These are phyloP conservation scores for Psilocybe azurescens DNA, from an alignment of 768 basidiomycete species.

Conservation along the genomic window DNA sequence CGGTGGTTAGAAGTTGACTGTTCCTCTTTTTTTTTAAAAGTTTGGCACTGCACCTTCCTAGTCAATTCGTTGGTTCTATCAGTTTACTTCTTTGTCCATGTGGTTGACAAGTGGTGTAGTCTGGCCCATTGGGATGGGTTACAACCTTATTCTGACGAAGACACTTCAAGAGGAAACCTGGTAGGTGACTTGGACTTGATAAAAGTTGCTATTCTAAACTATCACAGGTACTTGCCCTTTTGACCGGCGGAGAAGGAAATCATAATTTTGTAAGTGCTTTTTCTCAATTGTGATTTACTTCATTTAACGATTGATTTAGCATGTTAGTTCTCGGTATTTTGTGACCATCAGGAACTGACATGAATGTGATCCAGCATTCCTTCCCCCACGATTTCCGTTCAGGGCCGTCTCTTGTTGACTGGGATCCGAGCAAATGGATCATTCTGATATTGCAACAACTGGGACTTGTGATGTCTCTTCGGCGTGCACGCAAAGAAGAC, in stretches of 20 bases:
- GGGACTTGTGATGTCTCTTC: constrained; percentile 52
- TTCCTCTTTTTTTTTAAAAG: constrained; percentile 31
- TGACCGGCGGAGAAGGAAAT: constrained; percentile 80
- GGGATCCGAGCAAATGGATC: constrained; percentile 87
- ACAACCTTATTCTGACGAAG: constrained; percentile 81
- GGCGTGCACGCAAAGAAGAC: constrained; percentile 54
- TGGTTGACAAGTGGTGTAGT: constrained; percentile 32
- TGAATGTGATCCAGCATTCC: constrained; percentile 53
- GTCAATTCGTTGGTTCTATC: constrained; percentile 63
- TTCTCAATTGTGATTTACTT: not conserved
- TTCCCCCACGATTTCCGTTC: constrained; percentile 84
- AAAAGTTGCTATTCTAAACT: not conserved
- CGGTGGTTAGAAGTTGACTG: not conserved
- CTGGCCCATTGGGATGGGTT: constrained; percentile 84
- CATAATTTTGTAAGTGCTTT: constrained; percentile 67
- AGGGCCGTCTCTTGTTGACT: constrained; percentile 61
- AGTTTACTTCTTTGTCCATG: not conserved
- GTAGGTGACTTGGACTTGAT: constrained; percentile 36
- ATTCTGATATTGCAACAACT: constrained; percentile 57
- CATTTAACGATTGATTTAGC: constrained; percentile 33
- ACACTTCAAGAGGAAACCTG: constrained; percentile 76
- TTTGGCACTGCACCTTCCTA: constrained; percentile 77
- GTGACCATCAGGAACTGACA: not conserved
- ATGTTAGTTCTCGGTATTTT: constrained; percentile 34
- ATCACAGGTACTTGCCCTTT: constrained; percentile 64